phyloP scores from a whole-genome alignment of 225 moss, liverwort and hornwort species.

The Pseudisothecium myosuroides region DNA sequence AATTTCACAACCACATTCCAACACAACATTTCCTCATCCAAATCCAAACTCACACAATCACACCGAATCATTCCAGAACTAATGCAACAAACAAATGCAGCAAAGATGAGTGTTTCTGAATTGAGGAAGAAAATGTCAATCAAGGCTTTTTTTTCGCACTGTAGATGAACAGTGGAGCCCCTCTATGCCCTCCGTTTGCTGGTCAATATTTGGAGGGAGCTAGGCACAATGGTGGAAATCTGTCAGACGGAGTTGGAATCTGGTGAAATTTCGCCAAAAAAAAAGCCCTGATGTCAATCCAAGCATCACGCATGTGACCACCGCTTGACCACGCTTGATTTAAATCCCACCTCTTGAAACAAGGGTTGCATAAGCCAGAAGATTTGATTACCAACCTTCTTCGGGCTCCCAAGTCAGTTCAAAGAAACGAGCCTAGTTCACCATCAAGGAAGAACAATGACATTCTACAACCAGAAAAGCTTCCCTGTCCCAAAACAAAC shows the following conservation, averaged over 20 bases:
- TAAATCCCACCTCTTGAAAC: background rate
- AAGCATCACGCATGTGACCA: background rate
- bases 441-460: background rate
- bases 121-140: too few species aligned
- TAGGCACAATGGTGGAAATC: too few species aligned
- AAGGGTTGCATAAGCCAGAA: background rate
- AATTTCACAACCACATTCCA: background rate
- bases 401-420: background rate
- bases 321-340: background rate
- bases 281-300: too few species aligned
- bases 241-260: too few species aligned
- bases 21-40: too few species aligned
- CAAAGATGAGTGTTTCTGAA: background rate
- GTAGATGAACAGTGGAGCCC: too few species aligned
- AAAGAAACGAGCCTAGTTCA: background rate
- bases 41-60: background rate
- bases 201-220: too few species aligned
- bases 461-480: background rate
- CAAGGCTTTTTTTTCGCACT: too few species aligned
- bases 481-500: too few species aligned
- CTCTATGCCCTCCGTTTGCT: too few species aligned
- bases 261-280: too few species aligned
- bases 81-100: background rate
- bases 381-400: background rate
- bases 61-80: background rate